phyloP scores from a whole-genome alignment of 805 yeast genomes.

The Sungouiozyma intestinalis region DNA sequence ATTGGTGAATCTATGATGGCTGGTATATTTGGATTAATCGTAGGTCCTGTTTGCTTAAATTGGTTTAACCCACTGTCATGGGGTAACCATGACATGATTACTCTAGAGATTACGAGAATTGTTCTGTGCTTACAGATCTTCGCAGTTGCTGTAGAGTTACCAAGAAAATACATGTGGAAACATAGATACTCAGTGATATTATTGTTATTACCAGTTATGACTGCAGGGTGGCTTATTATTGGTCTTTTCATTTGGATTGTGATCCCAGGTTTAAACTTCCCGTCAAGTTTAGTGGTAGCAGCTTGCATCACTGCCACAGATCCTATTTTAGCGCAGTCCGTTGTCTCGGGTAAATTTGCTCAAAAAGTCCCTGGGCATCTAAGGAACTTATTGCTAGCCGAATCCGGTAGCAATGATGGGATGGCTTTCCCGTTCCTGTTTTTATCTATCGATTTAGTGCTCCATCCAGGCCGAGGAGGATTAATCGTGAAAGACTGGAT shows the following conservation, averaged over 20 bases:
- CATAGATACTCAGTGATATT: slow-evolving; percentile 73
- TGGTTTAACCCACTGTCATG: slow-evolving; percentile 79
- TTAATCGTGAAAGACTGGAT: slow-evolving; percentile 76
- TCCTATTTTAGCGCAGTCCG: slow-evolving; percentile 91
- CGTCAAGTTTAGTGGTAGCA: slow-evolving; percentile 61
- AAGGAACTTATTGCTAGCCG: slow-evolving; percentile 73
- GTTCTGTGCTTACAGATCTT: slow-evolving; percentile 82
- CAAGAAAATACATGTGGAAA: slow-evolving; percentile 74
- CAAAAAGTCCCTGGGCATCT: slow-evolving; percentile 88
- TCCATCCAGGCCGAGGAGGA: slow-evolving; percentile 53
- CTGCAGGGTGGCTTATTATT: slow-evolving; percentile 77
- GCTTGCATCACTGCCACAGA: slow-evolving; percentile 94
- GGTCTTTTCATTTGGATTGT: slow-evolving; percentile 72
- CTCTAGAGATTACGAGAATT: slow-evolving; percentile 73
- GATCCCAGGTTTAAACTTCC: slow-evolving; percentile 61
- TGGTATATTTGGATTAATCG: slow-evolving; percentile 70
- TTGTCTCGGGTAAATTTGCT: slow-evolving; percentile 85
- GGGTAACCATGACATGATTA: slow-evolving; percentile 78
- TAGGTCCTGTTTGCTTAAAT: slow-evolving; percentile 76
- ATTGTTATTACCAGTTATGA: slow-evolving; percentile 79
- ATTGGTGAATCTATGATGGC: slow-evolving; percentile 92
- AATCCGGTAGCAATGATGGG: slow-evolving; percentile 85
- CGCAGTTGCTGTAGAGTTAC: slow-evolving; percentile 90
- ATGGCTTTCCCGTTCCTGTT: slow-evolving; percentile 89
- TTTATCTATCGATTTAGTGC: slow-evolving; percentile 55